These are phyloP conservation scores for Coemansia sp. DNA, from an alignment of 192 early-diverging fungal genomes.

Conservation along the genomic window DNA sequence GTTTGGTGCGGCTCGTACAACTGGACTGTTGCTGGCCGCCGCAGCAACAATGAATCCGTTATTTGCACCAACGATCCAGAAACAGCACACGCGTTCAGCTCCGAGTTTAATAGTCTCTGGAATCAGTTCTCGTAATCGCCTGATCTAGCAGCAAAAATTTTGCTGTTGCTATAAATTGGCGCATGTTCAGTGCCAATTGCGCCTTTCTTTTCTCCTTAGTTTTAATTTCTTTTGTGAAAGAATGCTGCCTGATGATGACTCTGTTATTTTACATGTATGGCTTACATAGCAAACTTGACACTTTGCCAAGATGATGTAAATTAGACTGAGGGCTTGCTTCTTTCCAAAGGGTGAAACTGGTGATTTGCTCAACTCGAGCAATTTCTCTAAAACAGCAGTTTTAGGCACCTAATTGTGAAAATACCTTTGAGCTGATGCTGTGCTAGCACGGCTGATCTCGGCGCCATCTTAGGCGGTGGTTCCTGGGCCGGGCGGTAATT, in stretches of 20 bases:
- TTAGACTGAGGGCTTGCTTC: slow-evolving; percentile 28
- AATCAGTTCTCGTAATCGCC: slow-evolving; percentile 43
- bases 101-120: slow-evolving; percentile 68
- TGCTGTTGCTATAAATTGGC: background rate
- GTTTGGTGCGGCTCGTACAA: slow-evolving; percentile 63
- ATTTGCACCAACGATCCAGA: slow-evolving; percentile 63
- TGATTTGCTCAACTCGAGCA: background rate
- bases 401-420: too few relatives aligned
- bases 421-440: background rate
- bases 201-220: slow-evolving; percentile 7
- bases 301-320: slow-evolving; percentile 32
- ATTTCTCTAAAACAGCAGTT: too few relatives aligned
- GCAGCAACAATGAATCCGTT: slow-evolving; percentile 68
- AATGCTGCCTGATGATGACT: slow-evolving; percentile 28
- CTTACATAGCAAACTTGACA: slow-evolving; percentile 47
- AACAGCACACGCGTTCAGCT: slow-evolving; percentile 59
- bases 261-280: slow-evolving; percentile 42
- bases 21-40: slow-evolving; percentile 59
- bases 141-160: slow-evolving; percentile 13
- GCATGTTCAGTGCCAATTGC: background rate
- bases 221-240: slow-evolving; percentile 17
- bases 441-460: background rate
- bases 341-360: background rate
- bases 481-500: background rate
- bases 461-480: background rate